Percentiles rank a stretch among this genome's conserved stretches.
Conservation (phyloP, 192 early-diverging fungal species). For the Entomortierella lignicola region DNA sequence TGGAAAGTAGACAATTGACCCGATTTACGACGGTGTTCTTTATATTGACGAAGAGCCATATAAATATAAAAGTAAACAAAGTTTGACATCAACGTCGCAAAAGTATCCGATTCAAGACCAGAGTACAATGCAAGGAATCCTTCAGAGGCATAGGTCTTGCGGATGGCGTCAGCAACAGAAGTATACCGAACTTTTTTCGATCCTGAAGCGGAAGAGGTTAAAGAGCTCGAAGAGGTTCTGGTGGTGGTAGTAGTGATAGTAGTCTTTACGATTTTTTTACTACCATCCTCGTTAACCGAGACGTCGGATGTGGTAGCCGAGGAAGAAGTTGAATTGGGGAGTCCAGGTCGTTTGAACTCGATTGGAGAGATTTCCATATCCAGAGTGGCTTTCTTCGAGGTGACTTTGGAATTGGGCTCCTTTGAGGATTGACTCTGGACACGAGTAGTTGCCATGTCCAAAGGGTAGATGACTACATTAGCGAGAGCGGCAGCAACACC, state of each 20-base stretch:
- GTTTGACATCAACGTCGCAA: constrained; percentile 61
- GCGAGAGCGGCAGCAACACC: constrained; percentile 59
- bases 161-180: constrained; percentile 43
- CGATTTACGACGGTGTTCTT: constrained; percentile 57
- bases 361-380: constrained; percentile 13
- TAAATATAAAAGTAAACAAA: constrained; percentile 67
- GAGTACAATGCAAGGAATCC: constrained; percentile 59
- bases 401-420: background rate
- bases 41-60: constrained; percentile 55
- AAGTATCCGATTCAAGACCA: constrained; percentile 59
- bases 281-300: constrained; percentile 14
- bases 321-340: constrained; percentile 18
- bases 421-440: constrained; percentile 46
- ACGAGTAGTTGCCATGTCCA: constrained; percentile 60
- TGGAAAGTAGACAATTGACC: constrained; percentile 55
- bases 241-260: constrained; percentile 46
- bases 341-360: constrained; percentile 37
- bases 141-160: constrained; percentile 44
- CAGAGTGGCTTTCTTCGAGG: background rate
- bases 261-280: constrained; percentile 33
- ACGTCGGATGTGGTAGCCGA: constrained; percentile 18
- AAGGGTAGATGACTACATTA: constrained; percentile 61
- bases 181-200: constrained; percentile 30
- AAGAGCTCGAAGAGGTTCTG: background rate
- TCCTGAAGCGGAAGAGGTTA: constrained; percentile 7